A percentile compares a stretch with the other conserved stretches of the same genome.
These are phyloP conservation scores for Euphorbia tirucalli DNA, from an alignment of 345 rosid species.

Conservation along the genomic window DNA sequence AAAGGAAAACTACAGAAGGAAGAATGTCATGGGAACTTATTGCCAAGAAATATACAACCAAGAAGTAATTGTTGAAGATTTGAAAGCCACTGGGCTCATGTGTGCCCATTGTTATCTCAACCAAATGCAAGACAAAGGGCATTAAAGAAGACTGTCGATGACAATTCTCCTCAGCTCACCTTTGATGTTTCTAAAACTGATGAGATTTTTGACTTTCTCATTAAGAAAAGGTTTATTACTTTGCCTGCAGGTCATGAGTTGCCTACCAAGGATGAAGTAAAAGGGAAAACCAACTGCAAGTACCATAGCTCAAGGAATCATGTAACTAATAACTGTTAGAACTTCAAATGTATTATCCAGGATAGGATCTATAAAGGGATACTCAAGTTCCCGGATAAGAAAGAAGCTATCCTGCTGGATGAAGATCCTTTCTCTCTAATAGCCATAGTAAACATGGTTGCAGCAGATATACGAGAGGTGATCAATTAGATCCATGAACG, in stretches of 20 bases:
- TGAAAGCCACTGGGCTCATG: not conserved
- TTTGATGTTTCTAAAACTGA: not conserved
- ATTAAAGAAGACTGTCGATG: not conserved
- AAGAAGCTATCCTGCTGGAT: not conserved
- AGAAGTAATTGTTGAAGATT: not conserved
- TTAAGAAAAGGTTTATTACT: not conserved
- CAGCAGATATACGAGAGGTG: no score
- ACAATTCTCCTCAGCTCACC: not conserved
- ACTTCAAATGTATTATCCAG: not conserved
- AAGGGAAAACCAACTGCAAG: not conserved
- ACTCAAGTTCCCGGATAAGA: not conserved
- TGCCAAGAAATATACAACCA: not conserved
- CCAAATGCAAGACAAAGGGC: not conserved
- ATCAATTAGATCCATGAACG: no score
- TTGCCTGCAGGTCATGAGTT: not conserved
- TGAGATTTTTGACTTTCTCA: not conserved
- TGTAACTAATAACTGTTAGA: no score
- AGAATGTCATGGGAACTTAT: not conserved
- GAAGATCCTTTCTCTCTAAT: no score
- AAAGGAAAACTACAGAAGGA: not conserved
- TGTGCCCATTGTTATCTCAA: not conserved
- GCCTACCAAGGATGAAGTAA: not conserved
- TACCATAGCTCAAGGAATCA: no score
- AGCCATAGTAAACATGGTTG: no score
- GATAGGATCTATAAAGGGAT: not conserved